Conservation (phyloP, 495 filamentous ascomycete genomes). For the Daldinia loculata region DNA sequence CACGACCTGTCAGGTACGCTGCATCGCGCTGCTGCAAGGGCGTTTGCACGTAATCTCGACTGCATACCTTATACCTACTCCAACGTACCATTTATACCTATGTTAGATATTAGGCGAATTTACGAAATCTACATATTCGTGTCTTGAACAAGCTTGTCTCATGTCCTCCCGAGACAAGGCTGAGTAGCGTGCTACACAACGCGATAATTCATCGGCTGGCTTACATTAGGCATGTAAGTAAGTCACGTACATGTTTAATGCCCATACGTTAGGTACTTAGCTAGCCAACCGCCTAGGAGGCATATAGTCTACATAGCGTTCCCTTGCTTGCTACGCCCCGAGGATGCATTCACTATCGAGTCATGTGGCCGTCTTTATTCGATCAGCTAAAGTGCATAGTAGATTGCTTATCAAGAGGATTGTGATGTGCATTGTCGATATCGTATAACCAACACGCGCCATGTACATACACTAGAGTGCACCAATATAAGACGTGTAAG, state of each 20-base stretch:
- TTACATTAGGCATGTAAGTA: background rate
- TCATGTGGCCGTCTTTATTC: conserved; percentile 33
- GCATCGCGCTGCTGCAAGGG: conserved; percentile 9
- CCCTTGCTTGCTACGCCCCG: conserved; percentile 22
- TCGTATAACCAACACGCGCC: background rate
- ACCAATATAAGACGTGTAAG: background rate
- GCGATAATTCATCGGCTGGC: background rate
- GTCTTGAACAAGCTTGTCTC: background rate
- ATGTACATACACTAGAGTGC: too few species aligned
- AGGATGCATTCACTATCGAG: conserved; percentile 31
- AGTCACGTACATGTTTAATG: background rate
- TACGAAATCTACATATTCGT: background rate
- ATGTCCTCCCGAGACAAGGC: conserved; percentile 8
- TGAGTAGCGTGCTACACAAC: conserved; percentile 1
- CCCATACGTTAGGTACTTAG: background rate
- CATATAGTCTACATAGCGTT: background rate
- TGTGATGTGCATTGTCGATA: background rate
- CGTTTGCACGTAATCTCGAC: background rate
- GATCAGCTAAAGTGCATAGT: conserved; percentile 9
- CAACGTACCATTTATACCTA: too few species aligned
- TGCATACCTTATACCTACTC: background rate
- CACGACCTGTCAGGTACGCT: conserved; percentile 33
- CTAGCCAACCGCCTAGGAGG: too few species aligned
- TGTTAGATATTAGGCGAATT: background rate
- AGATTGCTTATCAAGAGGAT: conserved; percentile 6